Evolutionary conservation across 176 grass and related monocot species (phyloP), one percentile per base, ranked within the genome.

Genomic region (Avena sativa): DNA sequence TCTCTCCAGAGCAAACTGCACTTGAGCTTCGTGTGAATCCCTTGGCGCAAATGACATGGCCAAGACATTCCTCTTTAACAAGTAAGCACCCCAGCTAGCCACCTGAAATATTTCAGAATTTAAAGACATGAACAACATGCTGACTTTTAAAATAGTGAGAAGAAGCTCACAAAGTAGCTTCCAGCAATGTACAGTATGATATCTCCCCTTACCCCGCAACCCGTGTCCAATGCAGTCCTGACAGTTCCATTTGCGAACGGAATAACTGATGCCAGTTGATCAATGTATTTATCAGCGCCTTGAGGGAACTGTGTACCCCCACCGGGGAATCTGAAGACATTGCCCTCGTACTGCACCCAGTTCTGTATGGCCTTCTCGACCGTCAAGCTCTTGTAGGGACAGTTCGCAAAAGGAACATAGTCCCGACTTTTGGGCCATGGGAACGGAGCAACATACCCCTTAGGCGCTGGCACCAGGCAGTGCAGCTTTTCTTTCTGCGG

Each of bases 311-410:
- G 95, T 16, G 95, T 98, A 80, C 95, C 95, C 73, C 95, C 95
- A 83, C 95, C 95, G 0, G 95, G 93, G 71, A 98, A 98, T 80
- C 95, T 98, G 83, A 98, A 98, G 19, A 98, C 89, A 68, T 85
- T 95, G 2, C 95, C 95, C 80, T 98, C 95, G 10, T 89, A 98
- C 66, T 98, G 95, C 44, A 98, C 95, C 95, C 95, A 98, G 71
- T 98, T 98, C 70, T 98, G 95, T 57, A 98, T 94, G 79, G 95
- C 95, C 76, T 98, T 98, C 76, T 98, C 95, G 8, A 98, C 95
- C 1, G 95, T 98, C 89, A 98, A 83, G 87, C 95, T 98, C 91
- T 95, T 98, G 76, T 98, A 95, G 4, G 95, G 95, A 20, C 92
- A 94, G 83, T 98, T 98, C 23, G 93, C 95, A 8, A 91, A 98